Percentiles rank a stretch among this genome's conserved stretches.
These are phyloP conservation scores for Penicillium soppii DNA, from an alignment of 495 filamentous ascomycete genomes.

Conservation along the genomic window DNA sequence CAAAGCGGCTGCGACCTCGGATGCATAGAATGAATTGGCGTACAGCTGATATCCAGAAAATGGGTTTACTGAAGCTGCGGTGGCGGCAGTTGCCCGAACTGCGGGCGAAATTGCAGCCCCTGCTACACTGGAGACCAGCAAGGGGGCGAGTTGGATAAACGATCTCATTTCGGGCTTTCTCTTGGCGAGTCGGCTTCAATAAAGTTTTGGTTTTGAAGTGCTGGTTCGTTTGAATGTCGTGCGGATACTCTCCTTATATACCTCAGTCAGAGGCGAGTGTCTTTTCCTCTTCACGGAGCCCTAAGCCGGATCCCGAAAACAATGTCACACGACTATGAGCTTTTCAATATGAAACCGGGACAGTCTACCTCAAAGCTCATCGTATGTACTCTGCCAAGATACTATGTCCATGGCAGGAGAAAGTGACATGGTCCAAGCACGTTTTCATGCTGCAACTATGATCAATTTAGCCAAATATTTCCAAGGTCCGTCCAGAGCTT, in stretches of 20 bases:
- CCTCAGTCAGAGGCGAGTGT: neutral
- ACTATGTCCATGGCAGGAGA: neutral
- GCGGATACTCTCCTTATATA: conserved; percentile 3
- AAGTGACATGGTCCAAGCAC: no score
- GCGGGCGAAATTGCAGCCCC: conserved; percentile 16
- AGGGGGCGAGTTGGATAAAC: conserved; percentile 5
- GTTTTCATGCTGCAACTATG: no score
- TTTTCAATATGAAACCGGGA: neutral
- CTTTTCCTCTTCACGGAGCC: neutral
- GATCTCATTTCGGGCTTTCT: conserved; percentile 16
- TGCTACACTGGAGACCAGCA: conserved; percentile 9
- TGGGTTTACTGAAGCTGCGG: conserved; percentile 42
- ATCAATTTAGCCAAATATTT: no score
- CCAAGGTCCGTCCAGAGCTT: no score
- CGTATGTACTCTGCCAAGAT: neutral
- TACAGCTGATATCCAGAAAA: conserved; percentile 54
- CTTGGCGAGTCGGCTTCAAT: neutral
- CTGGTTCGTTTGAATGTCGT: neutral
- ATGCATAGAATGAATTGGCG: conserved; percentile 58
- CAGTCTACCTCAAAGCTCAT: neutral
- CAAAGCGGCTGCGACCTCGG: conserved; percentile 53
- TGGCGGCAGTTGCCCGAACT: conserved; percentile 28
- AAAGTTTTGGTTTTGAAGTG: neutral
- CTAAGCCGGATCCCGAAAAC: neutral
- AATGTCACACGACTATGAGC: neutral